Evolutionary conservation across 768 basidiomycete genomes (phyloP).

Genomic region (Leccinum imitatum): DNA sequence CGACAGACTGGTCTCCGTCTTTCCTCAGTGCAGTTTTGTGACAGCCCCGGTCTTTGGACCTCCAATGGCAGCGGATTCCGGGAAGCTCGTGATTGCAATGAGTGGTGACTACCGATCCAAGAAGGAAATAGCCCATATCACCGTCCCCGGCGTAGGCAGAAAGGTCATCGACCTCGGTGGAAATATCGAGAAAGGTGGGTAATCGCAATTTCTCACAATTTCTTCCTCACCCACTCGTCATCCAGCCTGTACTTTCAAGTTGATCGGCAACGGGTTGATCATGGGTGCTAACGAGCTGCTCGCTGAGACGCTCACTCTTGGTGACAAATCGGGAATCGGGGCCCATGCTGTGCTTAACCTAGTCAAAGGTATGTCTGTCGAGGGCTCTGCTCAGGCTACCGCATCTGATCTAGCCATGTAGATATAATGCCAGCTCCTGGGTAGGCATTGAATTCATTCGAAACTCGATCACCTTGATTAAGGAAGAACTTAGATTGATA

Average conservation of each 20-base stretch:
- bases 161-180: slow-evolving; percentile 82
- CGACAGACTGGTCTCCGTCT: slow-evolving; percentile 60
- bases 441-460: slow-evolving; percentile 32
- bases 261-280: slow-evolving; percentile 79
- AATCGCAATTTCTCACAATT: background rate
- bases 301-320: slow-evolving; percentile 81
- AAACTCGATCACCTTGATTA: slow-evolving; percentile 2
- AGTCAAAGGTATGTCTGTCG: slow-evolving; percentile 51
- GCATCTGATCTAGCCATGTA: slow-evolving; percentile 28
- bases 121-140: slow-evolving; percentile 73
- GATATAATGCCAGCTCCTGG: slow-evolving; percentile 70
- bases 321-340: slow-evolving; percentile 80
- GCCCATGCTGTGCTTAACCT: slow-evolving; percentile 49
- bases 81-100: slow-evolving; percentile 71
- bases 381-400: background rate
- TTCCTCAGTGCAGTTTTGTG: slow-evolving; percentile 62
- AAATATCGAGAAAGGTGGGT: slow-evolving; percentile 76
- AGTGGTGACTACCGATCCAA: slow-evolving; percentile 81
- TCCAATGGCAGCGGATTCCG: slow-evolving; percentile 62
- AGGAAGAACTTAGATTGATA: slow-evolving; percentile 40
- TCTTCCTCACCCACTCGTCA: background rate
- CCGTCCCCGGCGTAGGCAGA: slow-evolving; percentile 75
- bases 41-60: slow-evolving; percentile 78
- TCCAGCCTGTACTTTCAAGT: slow-evolving; percentile 67
- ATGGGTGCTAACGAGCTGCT: slow-evolving; percentile 77